A percentile compares a stretch with the other conserved stretches of the same genome.
Evolutionary conservation across 169 alveolate species (phyloP).

Genomic region (Plasmodium cynomolgi): DNA sequence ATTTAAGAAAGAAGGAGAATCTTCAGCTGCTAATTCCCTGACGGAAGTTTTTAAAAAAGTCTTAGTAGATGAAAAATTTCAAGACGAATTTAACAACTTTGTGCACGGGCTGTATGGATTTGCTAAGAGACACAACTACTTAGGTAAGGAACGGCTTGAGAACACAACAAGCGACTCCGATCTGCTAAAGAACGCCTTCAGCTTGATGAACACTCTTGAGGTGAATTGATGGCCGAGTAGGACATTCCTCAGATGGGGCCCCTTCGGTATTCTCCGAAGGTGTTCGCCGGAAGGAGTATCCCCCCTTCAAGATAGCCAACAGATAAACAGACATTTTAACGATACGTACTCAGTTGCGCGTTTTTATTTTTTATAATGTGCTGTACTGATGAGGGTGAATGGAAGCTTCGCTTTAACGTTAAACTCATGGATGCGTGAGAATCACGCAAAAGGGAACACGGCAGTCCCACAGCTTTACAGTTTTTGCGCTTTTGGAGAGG

Average conservation of each 20-base stretch:
- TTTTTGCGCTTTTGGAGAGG: neutral
- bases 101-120: conserved; percentile 14
- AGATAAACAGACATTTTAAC: neutral
- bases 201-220: neutral
- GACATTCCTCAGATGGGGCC: neutral
- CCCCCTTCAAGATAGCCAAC: neutral
- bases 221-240: neutral
- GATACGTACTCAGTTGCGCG: neutral
- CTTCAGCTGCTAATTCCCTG: neutral
- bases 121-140: conserved; percentile 32
- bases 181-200: neutral
- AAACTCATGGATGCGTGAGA: neutral
- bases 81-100: neutral
- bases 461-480: neutral
- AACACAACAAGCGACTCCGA: neutral
- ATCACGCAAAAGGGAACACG: neutral
- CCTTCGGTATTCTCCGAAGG: neutral
- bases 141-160: neutral
- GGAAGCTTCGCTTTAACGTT: neutral
- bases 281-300: neutral
- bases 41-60: neutral
- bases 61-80: conserved; percentile 12
- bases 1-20: neutral
- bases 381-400: neutral
- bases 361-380: neutral